Evolutionary conservation across 192 early-diverging fungal species (phyloP).

Genomic region (Umbelopsis vinacea): DNA sequence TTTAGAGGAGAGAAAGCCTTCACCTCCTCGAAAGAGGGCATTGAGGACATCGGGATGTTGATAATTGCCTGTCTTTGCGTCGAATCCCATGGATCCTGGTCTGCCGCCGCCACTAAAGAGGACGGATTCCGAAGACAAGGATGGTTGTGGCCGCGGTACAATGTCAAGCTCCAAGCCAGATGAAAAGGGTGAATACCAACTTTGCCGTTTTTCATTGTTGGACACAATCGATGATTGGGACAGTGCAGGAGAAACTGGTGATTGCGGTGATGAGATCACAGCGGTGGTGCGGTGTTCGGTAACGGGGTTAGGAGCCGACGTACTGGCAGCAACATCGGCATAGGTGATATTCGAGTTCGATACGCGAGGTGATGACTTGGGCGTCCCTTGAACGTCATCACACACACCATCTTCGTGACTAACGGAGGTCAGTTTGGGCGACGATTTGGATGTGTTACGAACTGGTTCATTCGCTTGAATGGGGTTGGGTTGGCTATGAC

Average conservation of each 20-base stretch:
- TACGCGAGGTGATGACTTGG: background rate
- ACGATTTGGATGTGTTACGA: background rate
- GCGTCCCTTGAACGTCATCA: background rate
- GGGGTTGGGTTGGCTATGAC: background rate
- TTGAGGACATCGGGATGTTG: constrained; percentile 13
- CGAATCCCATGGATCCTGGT: background rate
- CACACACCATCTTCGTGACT: background rate
- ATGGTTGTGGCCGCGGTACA: constrained; percentile 17
- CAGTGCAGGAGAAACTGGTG: background rate
- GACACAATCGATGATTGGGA: background rate
- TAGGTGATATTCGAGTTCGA: background rate
- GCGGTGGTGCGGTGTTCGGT: background rate
- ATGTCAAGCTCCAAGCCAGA: constrained; percentile 21
- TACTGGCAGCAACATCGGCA: constrained; percentile 1
- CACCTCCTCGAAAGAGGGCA: background rate
- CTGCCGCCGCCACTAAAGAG: background rate
- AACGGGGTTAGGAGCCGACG: background rate
- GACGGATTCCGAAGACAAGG: background rate
- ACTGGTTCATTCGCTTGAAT: background rate
- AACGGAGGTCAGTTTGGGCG: background rate
- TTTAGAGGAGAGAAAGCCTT: background rate
- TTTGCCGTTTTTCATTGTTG: constrained; percentile 9
- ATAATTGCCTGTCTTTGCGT: background rate
- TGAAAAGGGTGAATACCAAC: constrained; percentile 24
- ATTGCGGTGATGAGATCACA: background rate